Percentiles rank a stretch among this genome's conserved stretches.
Evolutionary conservation across 495 filamentous ascomycete species (phyloP).

Genomic region (Apiosordaria backusii): DNA sequence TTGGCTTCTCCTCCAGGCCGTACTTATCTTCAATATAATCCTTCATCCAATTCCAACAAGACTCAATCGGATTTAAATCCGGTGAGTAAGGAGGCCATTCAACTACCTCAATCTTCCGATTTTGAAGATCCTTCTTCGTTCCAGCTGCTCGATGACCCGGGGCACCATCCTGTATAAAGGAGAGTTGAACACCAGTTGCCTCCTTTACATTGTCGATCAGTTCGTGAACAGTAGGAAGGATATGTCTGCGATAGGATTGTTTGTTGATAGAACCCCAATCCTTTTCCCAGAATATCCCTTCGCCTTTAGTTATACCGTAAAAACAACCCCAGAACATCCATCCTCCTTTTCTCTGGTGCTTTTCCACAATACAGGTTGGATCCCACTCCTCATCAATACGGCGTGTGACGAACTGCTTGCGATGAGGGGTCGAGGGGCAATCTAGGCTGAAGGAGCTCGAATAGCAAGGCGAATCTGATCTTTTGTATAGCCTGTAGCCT

Average conservation of each 20-base stretch:
- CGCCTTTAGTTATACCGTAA: constrained; percentile 25
- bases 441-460: not conserved
- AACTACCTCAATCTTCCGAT: constrained; percentile 18
- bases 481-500: not conserved
- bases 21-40: constrained; percentile 21
- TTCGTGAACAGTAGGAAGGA: constrained; percentile 25
- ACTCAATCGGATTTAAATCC: constrained; percentile 32
- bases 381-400: constrained; percentile 15
- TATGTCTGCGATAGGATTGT: constrained; percentile 21
- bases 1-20: constrained; percentile 18
- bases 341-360: constrained; percentile 16
- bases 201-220: constrained; percentile 5
- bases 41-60: constrained; percentile 32
- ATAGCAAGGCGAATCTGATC: not conserved
- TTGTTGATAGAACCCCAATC: constrained; percentile 30
- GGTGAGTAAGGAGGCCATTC: constrained; percentile 27
- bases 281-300: constrained; percentile 35
- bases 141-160: constrained; percentile 16
- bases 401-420: constrained; percentile 20
- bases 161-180: constrained; percentile 26
- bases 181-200: not conserved
- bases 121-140: constrained; percentile 8
- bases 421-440: not conserved
- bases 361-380: constrained; percentile 21
- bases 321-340: constrained; percentile 36